A percentile compares a stretch with the other conserved stretches of the same genome.
phyloP scores from a whole-genome alignment of 176 grass and related monocot genomes.

The Carex myosuroides region DNA sequence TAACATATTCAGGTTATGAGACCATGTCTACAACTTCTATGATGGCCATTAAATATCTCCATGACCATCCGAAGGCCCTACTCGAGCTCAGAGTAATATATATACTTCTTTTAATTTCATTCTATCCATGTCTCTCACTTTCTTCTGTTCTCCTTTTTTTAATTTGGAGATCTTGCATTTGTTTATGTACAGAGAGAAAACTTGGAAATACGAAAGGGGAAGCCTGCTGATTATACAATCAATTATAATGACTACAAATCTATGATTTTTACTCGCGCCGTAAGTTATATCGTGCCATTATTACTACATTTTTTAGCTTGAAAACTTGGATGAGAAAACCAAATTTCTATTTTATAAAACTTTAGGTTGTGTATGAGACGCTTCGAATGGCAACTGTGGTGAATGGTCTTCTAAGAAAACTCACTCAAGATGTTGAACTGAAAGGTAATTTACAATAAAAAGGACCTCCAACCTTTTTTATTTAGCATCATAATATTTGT shows the following conservation, averaged over 20 bases:
- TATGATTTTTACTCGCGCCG: constrained; percentile 80
- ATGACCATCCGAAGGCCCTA: constrained; percentile 63
- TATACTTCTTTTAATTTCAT: background rate
- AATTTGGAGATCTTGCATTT: background rate
- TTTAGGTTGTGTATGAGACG: constrained; percentile 58
- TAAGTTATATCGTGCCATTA: constrained; percentile 9
- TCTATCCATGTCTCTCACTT: background rate
- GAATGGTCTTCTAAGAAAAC: constrained; percentile 79
- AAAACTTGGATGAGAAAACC: background rate
- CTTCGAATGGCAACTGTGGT: constrained; percentile 82
- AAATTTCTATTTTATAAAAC: background rate
- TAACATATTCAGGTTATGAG: constrained; percentile 89
- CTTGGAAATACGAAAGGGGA: constrained; percentile 51
- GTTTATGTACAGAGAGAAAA: constrained; percentile 58
- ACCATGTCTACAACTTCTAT: constrained; percentile 83
- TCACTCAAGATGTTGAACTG: constrained; percentile 72
- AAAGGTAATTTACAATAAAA: constrained; percentile 42
- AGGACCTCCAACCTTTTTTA: background rate
- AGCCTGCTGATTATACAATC: constrained; percentile 40
- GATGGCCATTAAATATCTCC: constrained; percentile 93
- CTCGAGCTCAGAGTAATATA: constrained; percentile 59
- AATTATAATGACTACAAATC: constrained; percentile 70
- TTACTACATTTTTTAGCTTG: background rate
- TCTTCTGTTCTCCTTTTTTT: background rate
- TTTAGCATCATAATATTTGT: background rate